A percentile compares a stretch with the other conserved stretches of the same genome.
phyloP scores from a whole-genome alignment of 768 basidiomycete species.

The Pilatotrama ljubarskyi region DNA sequence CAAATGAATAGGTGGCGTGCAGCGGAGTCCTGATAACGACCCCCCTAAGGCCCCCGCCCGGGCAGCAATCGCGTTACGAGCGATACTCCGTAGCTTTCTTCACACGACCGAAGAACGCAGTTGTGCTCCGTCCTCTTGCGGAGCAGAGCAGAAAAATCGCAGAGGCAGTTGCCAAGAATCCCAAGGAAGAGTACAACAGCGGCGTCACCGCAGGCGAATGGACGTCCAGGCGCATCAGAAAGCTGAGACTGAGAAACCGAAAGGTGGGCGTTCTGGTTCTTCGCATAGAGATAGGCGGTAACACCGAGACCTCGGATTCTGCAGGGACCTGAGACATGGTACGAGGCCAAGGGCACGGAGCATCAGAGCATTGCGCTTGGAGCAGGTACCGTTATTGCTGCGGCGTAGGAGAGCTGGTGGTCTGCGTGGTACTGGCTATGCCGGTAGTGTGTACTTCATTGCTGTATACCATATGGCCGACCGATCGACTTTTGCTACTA shows the following conservation, averaged over 20 bases:
- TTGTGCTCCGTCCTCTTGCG: constrained; percentile 30
- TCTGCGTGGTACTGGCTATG: not conserved
- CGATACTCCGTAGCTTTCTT: constrained; percentile 40
- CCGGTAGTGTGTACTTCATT: not conserved
- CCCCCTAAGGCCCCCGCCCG: constrained; percentile 39
- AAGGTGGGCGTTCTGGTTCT: constrained; percentile 17
- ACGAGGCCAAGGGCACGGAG: constrained; percentile 31
- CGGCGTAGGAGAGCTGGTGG: constrained; percentile 1
- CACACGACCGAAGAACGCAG: constrained; percentile 34
- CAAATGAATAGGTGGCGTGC: not conserved
- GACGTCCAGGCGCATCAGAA: constrained; percentile 28
- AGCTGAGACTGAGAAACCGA: constrained; percentile 29
- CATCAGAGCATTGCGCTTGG: constrained; percentile 18
- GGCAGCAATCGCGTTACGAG: constrained; percentile 33
- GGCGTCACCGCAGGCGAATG: constrained; percentile 29
- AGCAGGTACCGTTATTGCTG: constrained; percentile 1
- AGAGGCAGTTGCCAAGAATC: constrained; percentile 20
- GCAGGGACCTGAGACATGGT: constrained; percentile 30
- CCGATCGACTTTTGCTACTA: not conserved
- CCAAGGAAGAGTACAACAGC: constrained; percentile 24
- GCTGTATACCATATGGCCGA: not conserved
- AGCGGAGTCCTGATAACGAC: not conserved
- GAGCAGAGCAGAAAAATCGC: constrained; percentile 29
- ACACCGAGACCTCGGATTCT: not conserved
- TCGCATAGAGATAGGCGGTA: not conserved